Percentiles rank a stretch among this genome's conserved stretches.
phyloP scores from a whole-genome alignment of 2,329 filamentous ascomycete genomes.

The Raffaelea arxii region DNA sequence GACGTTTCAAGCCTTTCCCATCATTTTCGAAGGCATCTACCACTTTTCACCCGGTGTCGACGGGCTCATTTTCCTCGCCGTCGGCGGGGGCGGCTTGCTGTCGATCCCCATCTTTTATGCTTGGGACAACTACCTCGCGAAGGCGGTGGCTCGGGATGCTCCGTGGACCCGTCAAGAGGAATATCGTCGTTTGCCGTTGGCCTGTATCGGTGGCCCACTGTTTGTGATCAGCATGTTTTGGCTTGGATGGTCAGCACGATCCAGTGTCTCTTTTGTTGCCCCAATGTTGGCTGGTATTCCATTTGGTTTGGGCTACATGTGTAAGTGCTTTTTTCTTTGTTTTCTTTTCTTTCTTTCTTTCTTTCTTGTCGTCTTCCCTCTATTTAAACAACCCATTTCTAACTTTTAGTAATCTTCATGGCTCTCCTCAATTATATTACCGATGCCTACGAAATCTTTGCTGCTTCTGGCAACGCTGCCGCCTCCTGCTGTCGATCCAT shows the following conservation, averaged over 20 bases:
- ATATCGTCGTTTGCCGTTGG: conserved; percentile 60
- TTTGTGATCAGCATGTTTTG: conserved; percentile 48
- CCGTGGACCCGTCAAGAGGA: conserved; percentile 55
- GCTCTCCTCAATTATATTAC: conserved; percentile 33
- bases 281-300: conserved; percentile 51
- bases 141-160: conserved; percentile 36
- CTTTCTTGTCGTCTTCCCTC: not conserved
- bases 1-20: conserved; percentile 66
- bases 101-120: conserved; percentile 51
- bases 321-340: too few relatives aligned
- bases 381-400: not conserved
- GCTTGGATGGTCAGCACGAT: conserved; percentile 48
- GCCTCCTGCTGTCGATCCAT: conserved; percentile 38
- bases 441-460: conserved; percentile 58
- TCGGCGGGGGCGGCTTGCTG: conserved; percentile 52
- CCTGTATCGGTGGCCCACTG: conserved; percentile 59
- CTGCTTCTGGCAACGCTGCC: conserved; percentile 45
- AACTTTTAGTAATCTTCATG: conserved; percentile 41
- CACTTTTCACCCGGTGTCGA: conserved; percentile 52
- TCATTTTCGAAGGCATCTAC: conserved; percentile 58
- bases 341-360: too few relatives aligned
- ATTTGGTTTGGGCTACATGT: conserved; percentile 52
- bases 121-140: conserved; percentile 52
- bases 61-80: conserved; percentile 59
- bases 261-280: conserved; percentile 39